A percentile compares a stretch with the other conserved stretches of the same genome.
These are phyloP conservation scores for Solanum chiquidenum DNA, from an alignment of 257 asterid genomes.

Conservation along the genomic window DNA sequence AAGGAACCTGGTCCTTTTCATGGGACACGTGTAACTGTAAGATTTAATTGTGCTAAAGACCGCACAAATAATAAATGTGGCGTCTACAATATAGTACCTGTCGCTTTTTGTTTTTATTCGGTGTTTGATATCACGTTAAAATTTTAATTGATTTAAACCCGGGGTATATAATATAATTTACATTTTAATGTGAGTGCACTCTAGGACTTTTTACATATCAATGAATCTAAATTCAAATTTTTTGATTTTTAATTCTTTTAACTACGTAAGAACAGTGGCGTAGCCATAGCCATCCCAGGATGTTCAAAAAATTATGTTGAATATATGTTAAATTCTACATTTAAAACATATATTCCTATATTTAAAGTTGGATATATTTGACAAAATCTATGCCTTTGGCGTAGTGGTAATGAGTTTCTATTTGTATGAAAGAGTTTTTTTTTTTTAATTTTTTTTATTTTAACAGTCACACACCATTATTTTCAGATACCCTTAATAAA, in stretches of 20 bases:
- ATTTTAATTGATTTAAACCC: background rate
- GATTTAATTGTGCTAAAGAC: background rate
- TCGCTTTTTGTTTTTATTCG: background rate
- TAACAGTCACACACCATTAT: too few species aligned
- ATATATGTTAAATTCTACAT: too few species aligned
- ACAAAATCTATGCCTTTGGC: too few species aligned
- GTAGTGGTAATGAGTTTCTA: too few species aligned
- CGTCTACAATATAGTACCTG: background rate
- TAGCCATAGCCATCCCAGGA: too few species aligned
- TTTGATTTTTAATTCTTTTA: too few species aligned
- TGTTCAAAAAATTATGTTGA: too few species aligned
- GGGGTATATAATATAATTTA: background rate
- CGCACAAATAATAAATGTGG: background rate
- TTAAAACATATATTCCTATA: too few species aligned
- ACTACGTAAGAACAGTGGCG: background rate
- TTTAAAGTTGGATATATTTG: too few species aligned
- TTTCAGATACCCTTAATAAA: accelerated
- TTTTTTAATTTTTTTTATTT: too few species aligned
- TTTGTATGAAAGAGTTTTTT: too few species aligned
- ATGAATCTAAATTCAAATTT: accelerated
- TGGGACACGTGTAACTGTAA: slow-evolving; percentile 9
- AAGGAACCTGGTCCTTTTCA: slow-evolving; percentile 1
- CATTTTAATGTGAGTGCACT: background rate
- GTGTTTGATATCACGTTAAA: accelerated
- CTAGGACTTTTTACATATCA: too few species aligned